A percentile compares a stretch with the other conserved stretches of the same genome.
These are phyloP conservation scores for Xylaria curta DNA, from an alignment of 495 filamentous ascomycete species.

Conservation along the genomic window DNA sequence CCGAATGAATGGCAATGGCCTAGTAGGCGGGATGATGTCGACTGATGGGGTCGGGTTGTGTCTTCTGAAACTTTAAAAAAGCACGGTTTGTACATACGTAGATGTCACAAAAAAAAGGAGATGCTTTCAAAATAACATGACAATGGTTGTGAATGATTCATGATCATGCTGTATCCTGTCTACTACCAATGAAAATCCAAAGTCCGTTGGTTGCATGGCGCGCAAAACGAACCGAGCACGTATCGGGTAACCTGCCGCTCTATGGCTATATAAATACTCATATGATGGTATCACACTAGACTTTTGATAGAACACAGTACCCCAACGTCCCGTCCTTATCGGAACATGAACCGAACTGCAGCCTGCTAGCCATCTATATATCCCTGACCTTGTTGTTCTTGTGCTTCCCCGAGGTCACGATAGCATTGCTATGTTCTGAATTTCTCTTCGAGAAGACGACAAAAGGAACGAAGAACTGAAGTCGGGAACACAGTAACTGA, in stretches of 20 bases:
- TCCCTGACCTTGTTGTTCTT: not conserved
- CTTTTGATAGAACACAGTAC: not conserved
- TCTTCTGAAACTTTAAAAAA: no score
- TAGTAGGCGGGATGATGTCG: not conserved
- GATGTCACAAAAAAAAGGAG: not conserved
- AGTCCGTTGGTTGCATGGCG: no score
- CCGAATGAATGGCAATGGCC: not conserved
- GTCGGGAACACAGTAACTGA: not conserved
- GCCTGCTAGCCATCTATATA: not conserved
- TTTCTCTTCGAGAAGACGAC: not conserved
- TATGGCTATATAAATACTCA: conserved; percentile 9
- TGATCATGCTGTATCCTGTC: not conserved
- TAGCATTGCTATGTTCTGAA: not conserved
- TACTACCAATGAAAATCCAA: not conserved
- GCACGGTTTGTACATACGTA: not conserved
- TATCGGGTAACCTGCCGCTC: not conserved
- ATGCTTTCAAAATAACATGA: not conserved
- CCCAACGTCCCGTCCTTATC: not conserved
- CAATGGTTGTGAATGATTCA: not conserved
- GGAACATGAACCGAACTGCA: not conserved
- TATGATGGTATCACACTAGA: not conserved
- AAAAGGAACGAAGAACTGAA: not conserved
- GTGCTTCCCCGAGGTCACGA: not conserved
- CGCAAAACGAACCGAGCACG: not conserved
- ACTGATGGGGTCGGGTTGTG: not conserved